Evolutionary conservation across 768 basidiomycete species (phyloP).

Genomic region (Pulveroboletus sp.): DNA sequence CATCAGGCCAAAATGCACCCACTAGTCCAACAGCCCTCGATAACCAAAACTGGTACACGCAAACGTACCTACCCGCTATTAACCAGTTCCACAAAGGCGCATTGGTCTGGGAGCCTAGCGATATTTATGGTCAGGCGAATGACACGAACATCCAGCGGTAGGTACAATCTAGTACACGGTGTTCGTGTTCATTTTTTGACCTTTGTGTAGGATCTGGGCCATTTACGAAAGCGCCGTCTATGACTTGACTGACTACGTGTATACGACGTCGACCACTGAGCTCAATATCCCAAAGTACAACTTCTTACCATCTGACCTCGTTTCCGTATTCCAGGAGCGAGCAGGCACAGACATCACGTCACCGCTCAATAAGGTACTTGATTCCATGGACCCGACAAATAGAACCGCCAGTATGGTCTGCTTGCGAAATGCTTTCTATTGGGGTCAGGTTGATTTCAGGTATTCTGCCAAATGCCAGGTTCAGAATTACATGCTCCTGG

Average conservation of each 20-base stretch:
- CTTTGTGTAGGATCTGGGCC: constrained; percentile 45
- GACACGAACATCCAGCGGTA: constrained; percentile 33
- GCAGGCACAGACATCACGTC: constrained; percentile 59
- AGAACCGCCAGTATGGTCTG: constrained; percentile 44
- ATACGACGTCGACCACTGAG: constrained; percentile 45
- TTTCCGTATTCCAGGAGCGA: constrained; percentile 50
- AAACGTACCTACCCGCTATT: constrained; percentile 52
- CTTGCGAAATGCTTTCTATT: constrained; percentile 56
- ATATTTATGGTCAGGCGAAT: constrained; percentile 35
- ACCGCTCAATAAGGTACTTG: constrained; percentile 43
- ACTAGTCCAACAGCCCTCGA: constrained; percentile 34
- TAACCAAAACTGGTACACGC: constrained; percentile 50
- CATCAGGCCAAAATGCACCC: constrained; percentile 44
- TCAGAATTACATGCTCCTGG: constrained; percentile 56
- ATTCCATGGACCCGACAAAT: constrained; percentile 35
- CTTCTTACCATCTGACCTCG: constrained; percentile 49
- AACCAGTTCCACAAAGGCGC: constrained; percentile 55
- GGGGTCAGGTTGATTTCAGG: constrained; percentile 56
- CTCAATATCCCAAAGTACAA: constrained; percentile 40
- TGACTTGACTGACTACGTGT: constrained; percentile 65
- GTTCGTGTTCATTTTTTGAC: constrained; percentile 10
- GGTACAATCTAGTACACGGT: constrained; percentile 5
- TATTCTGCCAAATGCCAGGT: constrained; percentile 52
- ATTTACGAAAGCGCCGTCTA: constrained; percentile 56
- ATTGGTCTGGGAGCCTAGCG: constrained; percentile 44